Conservation (phyloP, 352 stramenopile genomes). For the Phytophthora syringae region DNA sequence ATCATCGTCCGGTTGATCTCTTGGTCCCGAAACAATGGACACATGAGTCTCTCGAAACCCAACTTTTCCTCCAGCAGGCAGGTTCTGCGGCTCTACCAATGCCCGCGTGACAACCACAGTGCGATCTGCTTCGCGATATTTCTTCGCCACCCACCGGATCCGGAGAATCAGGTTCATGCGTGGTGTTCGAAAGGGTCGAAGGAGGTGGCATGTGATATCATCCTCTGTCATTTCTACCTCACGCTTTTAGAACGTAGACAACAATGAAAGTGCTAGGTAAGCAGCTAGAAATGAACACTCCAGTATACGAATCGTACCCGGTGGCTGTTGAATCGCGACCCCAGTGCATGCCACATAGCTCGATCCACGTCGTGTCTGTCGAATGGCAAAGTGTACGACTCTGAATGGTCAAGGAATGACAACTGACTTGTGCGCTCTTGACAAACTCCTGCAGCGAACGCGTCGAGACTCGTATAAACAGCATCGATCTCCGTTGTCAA, state of each 20-base stretch:
- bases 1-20: not conserved
- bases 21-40: constrained; percentile 4
- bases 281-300: not conserved
- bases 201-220: constrained; percentile 18
- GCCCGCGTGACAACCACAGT: constrained; percentile 19
- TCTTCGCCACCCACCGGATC: constrained; percentile 21
- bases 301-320: too few species aligned
- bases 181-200: constrained; percentile 4
- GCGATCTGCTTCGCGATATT: constrained; percentile 11
- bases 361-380: constrained; percentile 11
- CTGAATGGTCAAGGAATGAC: constrained; percentile 21
- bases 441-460: constrained; percentile 5
- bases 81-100: constrained; percentile 18
- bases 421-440: not conserved
- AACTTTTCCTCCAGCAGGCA: not conserved
- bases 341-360: constrained; percentile 19
- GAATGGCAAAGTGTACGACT: constrained; percentile 22
- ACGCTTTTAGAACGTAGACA: constrained; percentile 6
- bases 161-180: constrained; percentile 15
- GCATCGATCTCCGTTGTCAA: constrained; percentile 5
- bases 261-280: not conserved
- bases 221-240: not conserved
- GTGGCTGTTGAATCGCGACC: constrained; percentile 9
- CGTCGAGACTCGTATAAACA: constrained; percentile 16
- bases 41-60: constrained; percentile 30